Evolutionary conservation across 257 asterid genomes (phyloP), one percentile per base, ranked within the genome.

Genomic region (Solanum paucissectum): DNA sequence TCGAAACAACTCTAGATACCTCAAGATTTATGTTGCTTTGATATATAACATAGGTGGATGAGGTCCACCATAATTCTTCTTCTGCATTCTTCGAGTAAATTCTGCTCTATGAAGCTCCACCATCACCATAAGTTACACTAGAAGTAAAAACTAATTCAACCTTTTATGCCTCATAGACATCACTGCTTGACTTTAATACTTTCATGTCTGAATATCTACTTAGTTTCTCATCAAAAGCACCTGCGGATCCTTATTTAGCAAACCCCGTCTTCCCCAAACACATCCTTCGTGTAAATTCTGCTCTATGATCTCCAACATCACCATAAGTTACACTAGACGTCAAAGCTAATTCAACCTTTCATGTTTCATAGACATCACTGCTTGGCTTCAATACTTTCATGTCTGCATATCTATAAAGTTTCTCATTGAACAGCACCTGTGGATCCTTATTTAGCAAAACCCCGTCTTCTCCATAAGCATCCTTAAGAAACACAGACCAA

Each of bases 401-500:
- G 66, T 94, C 95, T 16, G 98, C 99, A 83, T 90, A 91, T 86
- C 86, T 86, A 87, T 90, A 92, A 73, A 96, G 91, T 88, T 93
- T 93, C 85, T 94, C 95, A 77, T 94, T 93, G 90, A 97, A 97
- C 89, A 79, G 88, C 33, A 96, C 92, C 85, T 93, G 99, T 1
- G 98, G 98, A 92, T 95, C 98, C 93, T 95, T 96, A 38, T 87
- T 37, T 12, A 92, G 73, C 87, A 97, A 92, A 91, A 79, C 83
- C 52, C 96, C 98, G 27, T 95, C 97, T 77, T 93, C 98, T 37
- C 94, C 94, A 87, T 95, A 96, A 29, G 92, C 98, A 92, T 95
- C 98, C 93, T 93, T 97, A 77, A 97, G 88, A 91, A 97, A 96
- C 76, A 96, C 98, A 46, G 98, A 94, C 99, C 99, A 97, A 86